Percentiles rank a stretch among this genome's conserved stretches.
phyloP scores from a whole-genome alignment of 176 grass and related monocot species.

The Oryza meyeriana region DNA sequence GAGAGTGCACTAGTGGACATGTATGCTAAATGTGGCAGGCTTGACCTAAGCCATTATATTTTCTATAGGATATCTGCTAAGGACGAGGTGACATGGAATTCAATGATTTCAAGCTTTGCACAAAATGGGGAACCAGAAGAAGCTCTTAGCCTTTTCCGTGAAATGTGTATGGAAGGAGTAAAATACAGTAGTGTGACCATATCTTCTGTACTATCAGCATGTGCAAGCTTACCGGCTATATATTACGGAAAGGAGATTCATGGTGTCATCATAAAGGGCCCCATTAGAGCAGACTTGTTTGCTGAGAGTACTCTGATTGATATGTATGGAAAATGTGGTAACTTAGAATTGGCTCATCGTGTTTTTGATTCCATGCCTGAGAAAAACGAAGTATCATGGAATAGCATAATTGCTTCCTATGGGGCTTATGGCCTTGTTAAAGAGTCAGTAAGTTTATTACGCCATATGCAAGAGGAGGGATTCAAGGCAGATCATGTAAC shows the following conservation, averaged over 20 bases:
- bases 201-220: constrained; percentile 76
- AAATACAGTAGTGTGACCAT: constrained; percentile 64
- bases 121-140: constrained; percentile 80
- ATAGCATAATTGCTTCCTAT: constrained; percentile 87
- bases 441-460: constrained; percentile 56
- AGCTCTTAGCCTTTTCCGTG: constrained; percentile 62
- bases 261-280: constrained; percentile 63
- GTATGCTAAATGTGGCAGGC: constrained; percentile 80
- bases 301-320: constrained; percentile 79
- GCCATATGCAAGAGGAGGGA: constrained; percentile 63
- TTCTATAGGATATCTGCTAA: constrained; percentile 56
- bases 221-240: constrained; percentile 68
- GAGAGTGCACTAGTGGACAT: constrained; percentile 80
- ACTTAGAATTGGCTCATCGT: constrained; percentile 54
- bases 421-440: constrained; percentile 73
- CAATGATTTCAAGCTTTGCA: constrained; percentile 79
- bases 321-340: constrained; percentile 85
- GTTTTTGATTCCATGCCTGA: constrained; percentile 73
- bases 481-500: constrained; percentile 75
- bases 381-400: constrained; percentile 87
- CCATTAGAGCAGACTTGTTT: constrained; percentile 58
- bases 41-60: constrained; percentile 70
- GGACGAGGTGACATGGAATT: constrained; percentile 81
- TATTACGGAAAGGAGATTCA: constrained; percentile 83
- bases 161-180: constrained; percentile 68